Conservation (phyloP, 441 rosid genomes). For the Adansonia rubrostipa region DNA sequence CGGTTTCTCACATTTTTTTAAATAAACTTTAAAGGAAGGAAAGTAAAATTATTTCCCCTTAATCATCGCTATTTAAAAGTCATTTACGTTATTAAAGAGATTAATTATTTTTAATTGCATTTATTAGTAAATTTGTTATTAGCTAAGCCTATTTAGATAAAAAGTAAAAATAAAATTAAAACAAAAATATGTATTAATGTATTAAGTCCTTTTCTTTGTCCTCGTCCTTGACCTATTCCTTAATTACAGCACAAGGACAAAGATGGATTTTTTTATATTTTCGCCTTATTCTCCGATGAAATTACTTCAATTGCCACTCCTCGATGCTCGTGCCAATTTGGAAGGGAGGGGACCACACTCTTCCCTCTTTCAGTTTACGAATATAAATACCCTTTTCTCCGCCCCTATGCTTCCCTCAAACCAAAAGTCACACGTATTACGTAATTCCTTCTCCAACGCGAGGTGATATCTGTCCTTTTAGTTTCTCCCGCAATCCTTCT, state of each 20-base stretch:
- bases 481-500: background rate
- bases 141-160: background rate
- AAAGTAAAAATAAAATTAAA: background rate
- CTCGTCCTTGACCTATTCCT: background rate
- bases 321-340: background rate
- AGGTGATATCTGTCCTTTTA: constrained; percentile 37
- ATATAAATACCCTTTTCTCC: constrained; percentile 3
- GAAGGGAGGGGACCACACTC: constrained; percentile 12
- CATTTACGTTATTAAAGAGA: background rate
- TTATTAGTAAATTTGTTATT: background rate
- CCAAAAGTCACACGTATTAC: background rate
- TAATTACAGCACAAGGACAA: background rate
- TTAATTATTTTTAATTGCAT: background rate
- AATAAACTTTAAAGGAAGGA: background rate
- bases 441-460: constrained; percentile 15
- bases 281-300: background rate
- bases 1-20: background rate
- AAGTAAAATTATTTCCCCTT: background rate
- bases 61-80: background rate
- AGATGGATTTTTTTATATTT: background rate
- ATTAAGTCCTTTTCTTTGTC: background rate
- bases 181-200: background rate
- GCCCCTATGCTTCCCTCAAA: no score
- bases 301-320: constrained; percentile 29
- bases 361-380: background rate